Evolutionary conservation across 768 basidiomycete genomes (phyloP).

Genomic region (Suillus plorans): DNA sequence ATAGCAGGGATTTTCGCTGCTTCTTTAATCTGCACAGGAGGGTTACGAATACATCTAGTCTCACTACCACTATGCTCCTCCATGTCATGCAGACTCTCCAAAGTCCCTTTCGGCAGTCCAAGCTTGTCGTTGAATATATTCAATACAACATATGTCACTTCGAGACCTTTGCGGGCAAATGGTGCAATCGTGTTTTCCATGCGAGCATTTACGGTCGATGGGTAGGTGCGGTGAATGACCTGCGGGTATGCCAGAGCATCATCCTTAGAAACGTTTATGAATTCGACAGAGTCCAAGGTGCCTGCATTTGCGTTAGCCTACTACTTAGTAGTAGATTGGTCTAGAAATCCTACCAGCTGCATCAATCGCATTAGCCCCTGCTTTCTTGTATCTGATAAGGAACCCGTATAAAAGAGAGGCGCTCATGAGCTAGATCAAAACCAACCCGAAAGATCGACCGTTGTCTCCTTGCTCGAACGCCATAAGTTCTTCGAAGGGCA

Average conservation of each 20-base stretch:
- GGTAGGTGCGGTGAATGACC: conserved; percentile 56
- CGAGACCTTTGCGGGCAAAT: conserved; percentile 57
- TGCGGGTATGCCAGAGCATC: conserved; percentile 62
- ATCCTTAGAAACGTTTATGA: conserved; percentile 68
- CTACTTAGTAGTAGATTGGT: neutral
- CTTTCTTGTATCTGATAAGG: conserved; percentile 53
- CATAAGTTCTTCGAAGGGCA: conserved; percentile 42
- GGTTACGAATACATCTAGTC: conserved; percentile 51
- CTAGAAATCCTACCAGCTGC: conserved; percentile 40
- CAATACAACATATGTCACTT: conserved; percentile 52
- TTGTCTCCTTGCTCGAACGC: conserved; percentile 42
- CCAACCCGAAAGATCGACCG: conserved; percentile 39
- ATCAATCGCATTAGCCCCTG: conserved; percentile 62
- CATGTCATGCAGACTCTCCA: conserved; percentile 42
- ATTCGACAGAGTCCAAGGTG: conserved; percentile 51
- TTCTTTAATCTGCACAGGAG: conserved; percentile 33
- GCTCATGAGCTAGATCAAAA: neutral
- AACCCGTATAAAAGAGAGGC: neutral
- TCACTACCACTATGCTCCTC: conserved; percentile 58
- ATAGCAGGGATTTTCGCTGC: conserved; percentile 32
- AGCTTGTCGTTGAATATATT: conserved; percentile 58
- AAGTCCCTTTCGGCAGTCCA: conserved; percentile 48
- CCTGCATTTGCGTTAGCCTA: neutral
- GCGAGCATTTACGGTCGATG: conserved; percentile 45
- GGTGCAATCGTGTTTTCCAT: conserved; percentile 51